These are phyloP conservation scores for Phytophthora colocasiae DNA, from an alignment of 352 stramenopile genomes.

Conservation along the genomic window DNA sequence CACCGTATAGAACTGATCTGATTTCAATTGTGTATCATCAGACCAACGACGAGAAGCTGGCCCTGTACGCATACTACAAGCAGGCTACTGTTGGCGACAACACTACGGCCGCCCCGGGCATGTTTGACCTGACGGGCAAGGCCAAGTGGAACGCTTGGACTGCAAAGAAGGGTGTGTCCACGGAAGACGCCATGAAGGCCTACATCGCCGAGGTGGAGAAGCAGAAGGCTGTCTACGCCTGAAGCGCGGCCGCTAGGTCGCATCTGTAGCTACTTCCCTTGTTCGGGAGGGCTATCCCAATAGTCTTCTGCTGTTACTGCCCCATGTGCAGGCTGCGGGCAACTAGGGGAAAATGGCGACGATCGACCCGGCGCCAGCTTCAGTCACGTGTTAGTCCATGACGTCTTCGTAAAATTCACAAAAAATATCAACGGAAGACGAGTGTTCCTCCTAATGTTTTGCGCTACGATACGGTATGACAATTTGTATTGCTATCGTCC, in stretches of 20 bases:
- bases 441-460: constrained; percentile 2
- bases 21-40: constrained; percentile 17
- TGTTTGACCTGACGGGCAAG: constrained; percentile 89
- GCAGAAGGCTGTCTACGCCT: constrained; percentile 86
- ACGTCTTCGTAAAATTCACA: constrained; percentile 26
- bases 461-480: background rate
- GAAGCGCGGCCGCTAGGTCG: constrained; percentile 38
- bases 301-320: background rate
- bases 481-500: background rate
- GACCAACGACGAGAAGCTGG: constrained; percentile 92
- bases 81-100: constrained; percentile 90
- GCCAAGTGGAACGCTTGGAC: constrained; percentile 92
- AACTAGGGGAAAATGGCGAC: constrained; percentile 5
- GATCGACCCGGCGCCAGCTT: constrained; percentile 9
- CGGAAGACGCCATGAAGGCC: constrained; percentile 87
- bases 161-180: constrained; percentile 84
- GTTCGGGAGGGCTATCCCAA: background rate
- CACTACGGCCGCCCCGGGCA: constrained; percentile 80
- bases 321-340: background rate
- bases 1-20: background rate
- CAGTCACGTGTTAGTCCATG: constrained; percentile 16
- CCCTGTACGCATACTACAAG: constrained; percentile 92
- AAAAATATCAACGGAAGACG: constrained; percentile 33
- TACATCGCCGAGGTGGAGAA: constrained; percentile 90
- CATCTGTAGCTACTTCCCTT: constrained; percentile 26